These are phyloP conservation scores for Echria macrotheca DNA, from an alignment of 495 filamentous ascomycete species.

Conservation along the genomic window DNA sequence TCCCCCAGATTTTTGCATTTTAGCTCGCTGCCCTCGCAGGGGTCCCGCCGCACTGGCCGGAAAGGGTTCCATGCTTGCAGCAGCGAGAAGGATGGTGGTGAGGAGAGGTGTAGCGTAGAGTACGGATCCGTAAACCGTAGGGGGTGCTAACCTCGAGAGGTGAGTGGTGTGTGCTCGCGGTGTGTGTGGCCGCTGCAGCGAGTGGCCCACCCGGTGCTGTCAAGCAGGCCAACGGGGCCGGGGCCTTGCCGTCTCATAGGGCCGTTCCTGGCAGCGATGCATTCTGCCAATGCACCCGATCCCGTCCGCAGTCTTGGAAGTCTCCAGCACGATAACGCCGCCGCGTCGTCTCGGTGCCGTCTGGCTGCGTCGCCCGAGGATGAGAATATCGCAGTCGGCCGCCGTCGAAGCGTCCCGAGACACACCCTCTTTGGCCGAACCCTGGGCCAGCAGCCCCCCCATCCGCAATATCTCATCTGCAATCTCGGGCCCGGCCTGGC, in stretches of 20 bases:
- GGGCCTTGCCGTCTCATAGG: constrained; percentile 12
- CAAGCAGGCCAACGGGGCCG: neutral
- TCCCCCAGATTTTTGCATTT: constrained; percentile 5
- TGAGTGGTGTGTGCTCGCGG: no score
- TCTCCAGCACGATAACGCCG: no score
- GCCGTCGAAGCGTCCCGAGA: neutral
- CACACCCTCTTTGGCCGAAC: neutral
- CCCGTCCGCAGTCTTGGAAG: no score
- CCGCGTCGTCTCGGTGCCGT: no score
- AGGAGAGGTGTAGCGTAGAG: no score
- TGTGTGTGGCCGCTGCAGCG: constrained; percentile 1
- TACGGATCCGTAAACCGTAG: no score
- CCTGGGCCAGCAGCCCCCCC: neutral
- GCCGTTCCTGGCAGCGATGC: constrained; percentile 16
- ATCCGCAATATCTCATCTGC: neutral
- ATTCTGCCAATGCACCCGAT: constrained; percentile 14
- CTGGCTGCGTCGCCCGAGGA: neutral
- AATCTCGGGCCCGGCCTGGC: neutral
- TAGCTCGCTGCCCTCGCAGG: constrained; percentile 2
- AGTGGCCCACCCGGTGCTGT: constrained; percentile 2
- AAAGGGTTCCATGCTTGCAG: constrained; percentile 1
- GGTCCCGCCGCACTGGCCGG: constrained; percentile 10
- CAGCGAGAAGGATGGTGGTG: constrained; percentile 1
- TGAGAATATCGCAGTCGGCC: no score
- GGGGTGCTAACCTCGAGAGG: no score